These are phyloP conservation scores for Phycomyces nitens DNA, from an alignment of 192 early-diverging fungal genomes.

Conservation along the genomic window DNA sequence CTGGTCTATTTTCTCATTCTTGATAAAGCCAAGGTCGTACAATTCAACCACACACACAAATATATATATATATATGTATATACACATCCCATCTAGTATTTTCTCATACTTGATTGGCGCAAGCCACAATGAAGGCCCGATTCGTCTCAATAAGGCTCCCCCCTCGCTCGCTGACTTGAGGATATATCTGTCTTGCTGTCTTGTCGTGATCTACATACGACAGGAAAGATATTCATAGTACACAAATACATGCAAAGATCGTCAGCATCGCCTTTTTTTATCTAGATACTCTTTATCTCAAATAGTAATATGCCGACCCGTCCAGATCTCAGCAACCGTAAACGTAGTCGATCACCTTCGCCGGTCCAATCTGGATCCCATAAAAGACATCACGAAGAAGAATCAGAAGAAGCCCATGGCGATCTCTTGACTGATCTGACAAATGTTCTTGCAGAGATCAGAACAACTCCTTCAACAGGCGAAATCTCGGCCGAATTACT, in stretches of 20 bases:
- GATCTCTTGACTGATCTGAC: slow-evolving; percentile 21
- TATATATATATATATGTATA: too few relatives aligned
- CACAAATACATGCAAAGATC: too few relatives aligned
- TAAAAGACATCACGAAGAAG: background rate
- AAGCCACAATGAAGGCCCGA: slow-evolving; percentile 1
- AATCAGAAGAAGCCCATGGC: background rate
- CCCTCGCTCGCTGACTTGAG: background rate
- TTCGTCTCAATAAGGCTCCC: background rate
- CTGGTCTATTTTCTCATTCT: background rate
- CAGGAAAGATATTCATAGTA: too few relatives aligned
- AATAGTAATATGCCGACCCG: too few relatives aligned
- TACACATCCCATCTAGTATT: background rate
- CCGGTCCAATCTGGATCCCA: background rate
- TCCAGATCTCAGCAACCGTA: background rate
- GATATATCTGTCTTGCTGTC: background rate
- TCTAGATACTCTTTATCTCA: too few relatives aligned
- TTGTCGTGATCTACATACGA: background rate
- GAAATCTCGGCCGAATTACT: slow-evolving; percentile 32
- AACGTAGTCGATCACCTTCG: slow-evolving; percentile 16
- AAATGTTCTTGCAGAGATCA: slow-evolving; percentile 26
- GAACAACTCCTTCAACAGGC: slow-evolving; percentile 25
- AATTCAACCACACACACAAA: too few relatives aligned
- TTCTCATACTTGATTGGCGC: background rate
- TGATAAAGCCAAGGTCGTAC: background rate
- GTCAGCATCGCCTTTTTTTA: too few relatives aligned